Base-by-base conservation (phyloP, 2,329 filamentous ascomycete species). In the Talaromyces sp. region DNA sequence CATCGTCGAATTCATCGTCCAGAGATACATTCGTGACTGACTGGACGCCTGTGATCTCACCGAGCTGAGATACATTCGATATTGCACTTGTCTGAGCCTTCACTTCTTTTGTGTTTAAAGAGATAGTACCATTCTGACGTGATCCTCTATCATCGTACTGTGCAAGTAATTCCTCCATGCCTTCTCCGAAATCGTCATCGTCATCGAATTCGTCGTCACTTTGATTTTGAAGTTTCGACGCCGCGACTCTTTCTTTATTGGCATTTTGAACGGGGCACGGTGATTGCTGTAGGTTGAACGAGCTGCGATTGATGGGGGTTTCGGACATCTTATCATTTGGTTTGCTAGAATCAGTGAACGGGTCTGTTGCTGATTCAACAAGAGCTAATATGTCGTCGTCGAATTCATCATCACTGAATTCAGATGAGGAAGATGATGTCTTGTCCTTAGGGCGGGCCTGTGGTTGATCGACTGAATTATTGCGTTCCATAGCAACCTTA, bases 1-100 rank as follows among this genome's bases (percentile, higher is more conserved):
- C 83, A 66, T 83, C 85, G 54, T 87, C 89, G 79, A 91, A 91
- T 69, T 92, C 92, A 76, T 92, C 90, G 62, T 30, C 42, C 33
- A 52, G 10, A 30, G 60, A 57, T 57, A 62, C 34, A 30, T 23
- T 54, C 56, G 52, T 44, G 27, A 7, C 7, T 16, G 50, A 12
- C 30, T 53, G 50, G 50, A 18, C 28, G 6, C 30, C 27, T 53
- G 31, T 28, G 27, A 14, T 23, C 27, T 30, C 30, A 31, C 7
- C 28, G 7, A 27, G 50, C 14, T 31, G 30, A 53, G 50, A 31
- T 16, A n/a, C 12, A 53, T 31, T 53, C 27, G 28, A 31, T 16
- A 30, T 30, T 16, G 27, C 16, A 31, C 27, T 33, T 31, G 28
- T n/a, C 28, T 31, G 27, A 53, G 6, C 50, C 10, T 40, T 28